These are phyloP conservation scores for Ricinus communis DNA, from an alignment of 345 rosid genomes.

Conservation along the genomic window DNA sequence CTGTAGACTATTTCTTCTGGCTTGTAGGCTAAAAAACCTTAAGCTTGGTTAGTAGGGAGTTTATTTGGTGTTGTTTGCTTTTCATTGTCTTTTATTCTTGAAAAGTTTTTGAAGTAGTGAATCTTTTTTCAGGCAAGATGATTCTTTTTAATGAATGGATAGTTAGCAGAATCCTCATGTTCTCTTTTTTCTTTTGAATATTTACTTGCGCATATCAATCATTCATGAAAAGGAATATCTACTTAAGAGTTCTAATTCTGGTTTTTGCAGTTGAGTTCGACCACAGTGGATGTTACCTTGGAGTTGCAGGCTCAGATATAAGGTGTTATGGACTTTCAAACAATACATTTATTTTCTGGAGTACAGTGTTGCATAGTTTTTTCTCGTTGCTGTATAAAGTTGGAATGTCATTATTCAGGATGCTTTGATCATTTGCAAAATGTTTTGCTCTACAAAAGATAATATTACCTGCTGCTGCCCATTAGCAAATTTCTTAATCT, in stretches of 20 bases:
- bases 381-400: too few relatives aligned
- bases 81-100: neutral
- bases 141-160: neutral
- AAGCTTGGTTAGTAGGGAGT: neutral
- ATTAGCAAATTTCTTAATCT: neutral
- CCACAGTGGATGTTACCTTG: conserved; percentile 84
- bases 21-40: neutral
- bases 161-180: neutral
- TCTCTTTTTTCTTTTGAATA: neutral
- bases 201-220: neutral
- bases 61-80: neutral
- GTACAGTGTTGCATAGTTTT: too few relatives aligned
- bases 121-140: neutral
- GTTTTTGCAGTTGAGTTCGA: conserved; percentile 84
- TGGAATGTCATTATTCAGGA: too few relatives aligned
- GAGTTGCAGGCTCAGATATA: conserved; percentile 79
- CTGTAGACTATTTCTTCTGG: neutral
- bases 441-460: neutral
- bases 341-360: neutral
- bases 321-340: conserved; percentile 43
- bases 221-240: conserved; percentile 9
- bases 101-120: neutral
- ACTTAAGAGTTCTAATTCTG: neutral
- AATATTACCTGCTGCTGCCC: too few relatives aligned
- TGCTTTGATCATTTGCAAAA: too few relatives aligned